phyloP scores from a whole-genome alignment of 1,139 yeast genomes.

The Candida buenavistaensis region DNA sequence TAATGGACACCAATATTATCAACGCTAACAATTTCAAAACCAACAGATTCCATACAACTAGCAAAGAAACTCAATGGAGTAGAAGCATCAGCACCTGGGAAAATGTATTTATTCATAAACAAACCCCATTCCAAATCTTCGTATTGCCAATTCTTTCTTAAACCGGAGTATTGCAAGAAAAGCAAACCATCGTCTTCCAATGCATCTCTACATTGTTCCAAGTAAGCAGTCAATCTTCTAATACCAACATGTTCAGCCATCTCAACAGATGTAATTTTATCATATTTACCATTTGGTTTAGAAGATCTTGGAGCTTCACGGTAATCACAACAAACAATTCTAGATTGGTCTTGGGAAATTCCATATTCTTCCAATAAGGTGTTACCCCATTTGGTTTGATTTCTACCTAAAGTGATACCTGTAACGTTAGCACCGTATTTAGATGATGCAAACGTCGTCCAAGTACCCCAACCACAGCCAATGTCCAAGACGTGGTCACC shows the following conservation, averaged over 20 bases:
- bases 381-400: conserved; percentile 92
- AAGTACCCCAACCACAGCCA: conserved; percentile 97
- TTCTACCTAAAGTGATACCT: conserved; percentile 85
- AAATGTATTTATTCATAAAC: conserved; percentile 93
- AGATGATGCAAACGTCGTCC: conserved; percentile 80
- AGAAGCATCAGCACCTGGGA: conserved; percentile 98
- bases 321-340: conserved; percentile 81
- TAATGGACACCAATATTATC: conserved; percentile 93
- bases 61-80: conserved; percentile 88
- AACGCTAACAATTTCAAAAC: conserved; percentile 80
- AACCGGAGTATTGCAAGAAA: conserved; percentile 86
- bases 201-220: conserved; percentile 79
- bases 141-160: conserved; percentile 92
- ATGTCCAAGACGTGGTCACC: conserved; percentile 80
- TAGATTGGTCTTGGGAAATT: conserved; percentile 65
- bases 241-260: conserved; percentile 98
- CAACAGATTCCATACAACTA: conserved; percentile 75
- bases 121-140: conserved; percentile 94
- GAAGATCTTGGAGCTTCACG: conserved; percentile 83
- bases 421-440: conserved; percentile 86
- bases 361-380: conserved; percentile 68
- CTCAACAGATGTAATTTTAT: conserved; percentile 88
- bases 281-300: conserved; percentile 61
- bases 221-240: conserved; percentile 73
- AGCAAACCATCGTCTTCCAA: conserved; percentile 90